phyloP scores from a whole-genome alignment of 768 basidiomycete species.

The Hemileccinum impolitum region DNA sequence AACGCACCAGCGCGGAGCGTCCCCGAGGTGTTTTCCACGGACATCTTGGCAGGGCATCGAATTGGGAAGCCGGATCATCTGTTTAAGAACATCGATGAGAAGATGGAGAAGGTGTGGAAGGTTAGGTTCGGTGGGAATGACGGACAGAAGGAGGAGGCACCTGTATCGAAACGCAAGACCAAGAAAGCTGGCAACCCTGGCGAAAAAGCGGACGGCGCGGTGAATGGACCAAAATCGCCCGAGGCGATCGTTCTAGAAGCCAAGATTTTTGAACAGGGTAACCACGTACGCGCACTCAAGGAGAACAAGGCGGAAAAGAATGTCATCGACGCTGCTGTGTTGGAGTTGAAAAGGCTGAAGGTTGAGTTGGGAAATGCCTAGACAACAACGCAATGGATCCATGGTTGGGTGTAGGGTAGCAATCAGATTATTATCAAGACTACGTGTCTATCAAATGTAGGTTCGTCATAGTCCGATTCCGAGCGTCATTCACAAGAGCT shows the following conservation, averaged over 20 bases:
- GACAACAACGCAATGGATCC: too few relatives aligned
- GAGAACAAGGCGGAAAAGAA: slow-evolving; percentile 45
- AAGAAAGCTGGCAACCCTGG: slow-evolving; percentile 51
- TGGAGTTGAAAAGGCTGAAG: slow-evolving; percentile 65
- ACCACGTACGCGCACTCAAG: slow-evolving; percentile 69
- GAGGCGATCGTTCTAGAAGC: slow-evolving; percentile 72
- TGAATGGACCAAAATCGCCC: slow-evolving; percentile 59
- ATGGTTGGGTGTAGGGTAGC: too few relatives aligned
- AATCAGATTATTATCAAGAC: too few relatives aligned
- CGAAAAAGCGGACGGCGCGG: slow-evolving; percentile 42
- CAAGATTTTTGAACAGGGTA: slow-evolving; percentile 74
- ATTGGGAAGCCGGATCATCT: slow-evolving; percentile 86
- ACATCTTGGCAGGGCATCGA: slow-evolving; percentile 82
- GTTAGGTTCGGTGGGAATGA: slow-evolving; percentile 70
- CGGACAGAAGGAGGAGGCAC: slow-evolving; percentile 40
- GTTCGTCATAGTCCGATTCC: too few relatives aligned
- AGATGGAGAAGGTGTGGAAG: slow-evolving; percentile 81
- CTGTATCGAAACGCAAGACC: slow-evolving; percentile 47
- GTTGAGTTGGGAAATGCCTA: slow-evolving; percentile 39
- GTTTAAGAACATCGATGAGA: slow-evolving; percentile 93
- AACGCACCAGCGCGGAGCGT: slow-evolving; percentile 85
- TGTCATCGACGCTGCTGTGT: slow-evolving; percentile 44
- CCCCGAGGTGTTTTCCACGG: slow-evolving; percentile 67
- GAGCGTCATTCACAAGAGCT: too few relatives aligned
- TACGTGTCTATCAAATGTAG: too few relatives aligned